These are phyloP conservation scores for Ceratocystis smalleyi DNA, from an alignment of 2,329 filamentous ascomycete species.

Conservation along the genomic window DNA sequence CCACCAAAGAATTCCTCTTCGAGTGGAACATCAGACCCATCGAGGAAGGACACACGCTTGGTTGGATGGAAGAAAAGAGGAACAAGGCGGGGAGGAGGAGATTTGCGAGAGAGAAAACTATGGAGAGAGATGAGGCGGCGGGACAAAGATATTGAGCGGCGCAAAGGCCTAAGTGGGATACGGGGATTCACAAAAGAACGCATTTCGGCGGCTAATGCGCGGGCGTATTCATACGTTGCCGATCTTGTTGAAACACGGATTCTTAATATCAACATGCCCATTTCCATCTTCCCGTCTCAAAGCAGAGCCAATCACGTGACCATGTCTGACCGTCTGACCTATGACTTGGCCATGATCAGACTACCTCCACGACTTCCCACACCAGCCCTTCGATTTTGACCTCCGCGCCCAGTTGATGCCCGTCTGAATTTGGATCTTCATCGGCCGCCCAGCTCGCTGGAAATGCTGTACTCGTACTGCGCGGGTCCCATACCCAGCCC, in stretches of 20 bases:
- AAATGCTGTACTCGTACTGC: neutral
- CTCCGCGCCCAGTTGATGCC: neutral
- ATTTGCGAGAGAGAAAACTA: too few relatives aligned
- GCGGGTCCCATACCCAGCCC: slow-evolving; percentile 7
- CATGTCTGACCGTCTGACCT: neutral
- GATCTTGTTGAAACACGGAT: too few relatives aligned
- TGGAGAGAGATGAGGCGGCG: too few relatives aligned
- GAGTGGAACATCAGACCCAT: neutral
- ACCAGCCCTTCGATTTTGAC: neutral
- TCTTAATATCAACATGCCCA: too few relatives aligned
- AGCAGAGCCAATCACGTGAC: neutral
- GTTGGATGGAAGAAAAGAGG: slow-evolving; percentile 3
- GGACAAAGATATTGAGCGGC: too few relatives aligned
- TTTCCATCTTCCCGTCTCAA: too few relatives aligned
- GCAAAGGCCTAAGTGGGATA: too few relatives aligned
- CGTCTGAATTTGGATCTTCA: neutral
- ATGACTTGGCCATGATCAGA: neutral
- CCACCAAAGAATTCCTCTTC: slow-evolving; percentile 3
- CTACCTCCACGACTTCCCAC: slow-evolving; percentile 10
- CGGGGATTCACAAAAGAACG: too few relatives aligned
- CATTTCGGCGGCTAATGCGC: too few relatives aligned
- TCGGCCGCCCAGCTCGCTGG: slow-evolving; percentile 7
- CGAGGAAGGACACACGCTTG: neutral
- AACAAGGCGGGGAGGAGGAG: too few relatives aligned
- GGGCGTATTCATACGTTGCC: too few relatives aligned